Evolutionary conservation across 1,139 yeast species (phyloP), one percentile per base, ranked within the genome.

Genomic region (Zygoascus sp.): DNA sequence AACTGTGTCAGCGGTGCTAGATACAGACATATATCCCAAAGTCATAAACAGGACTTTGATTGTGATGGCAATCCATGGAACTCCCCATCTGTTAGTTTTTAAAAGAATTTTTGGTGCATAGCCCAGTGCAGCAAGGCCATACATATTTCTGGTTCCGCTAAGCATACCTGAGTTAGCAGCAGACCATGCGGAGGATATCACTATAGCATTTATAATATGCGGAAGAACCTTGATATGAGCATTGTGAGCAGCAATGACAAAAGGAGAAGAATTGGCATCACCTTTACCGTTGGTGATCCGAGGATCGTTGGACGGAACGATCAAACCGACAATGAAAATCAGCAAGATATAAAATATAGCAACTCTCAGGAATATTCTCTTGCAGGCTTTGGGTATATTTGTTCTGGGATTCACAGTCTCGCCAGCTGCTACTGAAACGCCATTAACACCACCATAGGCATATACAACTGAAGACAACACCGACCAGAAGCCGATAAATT

Each of bases 391-490:
- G 52, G 95, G 94, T 46, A 86, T 83, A 22, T 88, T 70, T 55
- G 77, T 80, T 67, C 85, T 74, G 52, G 95, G 95, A 63, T 83
- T 81, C 44, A 75, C 75, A 44, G 87, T 76, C 67, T 87, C 95
- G 66, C 94, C 95, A 20, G 89, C 88, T 4, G 90, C 76, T 49
- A 86, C 74, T 59, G 90, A 92, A 32, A 83, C 83, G 59, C 82
- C 73, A 65, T 86, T 95, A 1, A 89, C 81, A 22, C 87, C 89
- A 16, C 49, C 50, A 41, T 45, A 53, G 5, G 55, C 48, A 42
- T 50, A 53, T 53, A 27, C 82, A 73, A 40, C 83, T 77, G 66
- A 75, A 10, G 80, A 81, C 55, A 82, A 76, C 1, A 83, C 77
- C 47, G 70, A 74, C 40, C 80, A 47, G 44, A 51, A 53, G 3